A percentile compares a stretch with the other conserved stretches of the same genome.
Conservation (phyloP, 805 yeast genomes). For the Candida argentea region DNA sequence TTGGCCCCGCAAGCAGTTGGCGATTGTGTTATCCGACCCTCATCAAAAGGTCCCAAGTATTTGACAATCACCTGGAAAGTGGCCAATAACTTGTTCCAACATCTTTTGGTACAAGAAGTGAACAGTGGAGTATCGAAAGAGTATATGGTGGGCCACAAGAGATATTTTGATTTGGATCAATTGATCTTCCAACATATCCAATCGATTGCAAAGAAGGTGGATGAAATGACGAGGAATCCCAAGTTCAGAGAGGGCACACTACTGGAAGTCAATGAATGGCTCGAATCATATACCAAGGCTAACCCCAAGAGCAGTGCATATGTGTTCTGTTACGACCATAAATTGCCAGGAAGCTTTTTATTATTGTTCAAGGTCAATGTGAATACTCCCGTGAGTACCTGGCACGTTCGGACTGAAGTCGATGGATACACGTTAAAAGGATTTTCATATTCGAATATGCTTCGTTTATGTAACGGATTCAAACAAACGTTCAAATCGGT, state of each 20-base stretch:
- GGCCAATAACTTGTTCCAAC: slow-evolving; percentile 84
- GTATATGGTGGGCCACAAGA: slow-evolving; percentile 55
- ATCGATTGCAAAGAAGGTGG: slow-evolving; percentile 72
- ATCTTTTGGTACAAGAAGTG: slow-evolving; percentile 74
- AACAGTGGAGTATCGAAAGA: slow-evolving; percentile 43
- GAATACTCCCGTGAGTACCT: slow-evolving; percentile 56
- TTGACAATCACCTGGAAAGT: slow-evolving; percentile 95
- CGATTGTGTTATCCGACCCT: slow-evolving; percentile 88
- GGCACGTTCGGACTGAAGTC: slow-evolving; percentile 89
- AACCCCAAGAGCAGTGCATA: slow-evolving; percentile 86
- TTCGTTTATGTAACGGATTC: slow-evolving; percentile 87
- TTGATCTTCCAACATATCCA: slow-evolving; percentile 80
- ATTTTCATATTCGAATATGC: slow-evolving; percentile 82
- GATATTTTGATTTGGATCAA: slow-evolving; percentile 86
- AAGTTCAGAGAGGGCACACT: slow-evolving; percentile 78
- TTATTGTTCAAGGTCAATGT: slow-evolving; percentile 77
- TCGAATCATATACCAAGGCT: slow-evolving; percentile 82
- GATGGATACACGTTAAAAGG: slow-evolving; percentile 75
- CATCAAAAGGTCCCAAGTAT: slow-evolving; percentile 81
- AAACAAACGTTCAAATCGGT: slow-evolving; percentile 47
- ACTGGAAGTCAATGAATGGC: slow-evolving; percentile 75
- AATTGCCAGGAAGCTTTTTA: slow-evolving; percentile 88
- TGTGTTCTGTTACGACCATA: slow-evolving; percentile 83
- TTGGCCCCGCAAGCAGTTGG: slow-evolving; percentile 86
- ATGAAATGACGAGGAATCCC: slow-evolving; percentile 77